Conservation (phyloP, 2,329 filamentous ascomycete species). For the Dactylellina haptotyla region DNA sequence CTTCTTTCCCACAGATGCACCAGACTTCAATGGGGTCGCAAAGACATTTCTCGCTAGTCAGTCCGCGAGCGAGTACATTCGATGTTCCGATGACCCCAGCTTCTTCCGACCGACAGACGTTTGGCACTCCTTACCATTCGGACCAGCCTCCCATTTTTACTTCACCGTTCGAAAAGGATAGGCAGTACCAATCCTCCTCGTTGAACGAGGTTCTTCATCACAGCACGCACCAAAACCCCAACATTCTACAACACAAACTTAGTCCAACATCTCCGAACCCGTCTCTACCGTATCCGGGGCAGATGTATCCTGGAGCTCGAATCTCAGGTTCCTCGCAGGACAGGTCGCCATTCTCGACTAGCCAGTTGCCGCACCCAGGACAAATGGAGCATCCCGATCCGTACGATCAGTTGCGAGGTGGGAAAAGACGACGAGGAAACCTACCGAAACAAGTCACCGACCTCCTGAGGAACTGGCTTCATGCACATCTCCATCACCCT, state of each 20-base stretch:
- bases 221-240: slow-evolving; percentile 50
- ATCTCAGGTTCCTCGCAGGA: slow-evolving; percentile 51
- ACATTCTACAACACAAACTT: slow-evolving; percentile 54
- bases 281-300: slow-evolving; percentile 54
- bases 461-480: slow-evolving; percentile 81
- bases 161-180: slow-evolving; percentile 51
- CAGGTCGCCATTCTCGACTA: slow-evolving; percentile 57
- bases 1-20: slow-evolving; percentile 50
- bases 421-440: slow-evolving; percentile 76
- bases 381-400: slow-evolving; percentile 57
- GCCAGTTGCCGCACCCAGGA: slow-evolving; percentile 51
- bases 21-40: slow-evolving; percentile 38
- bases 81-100: slow-evolving; percentile 51
- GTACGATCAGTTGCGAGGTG: slow-evolving; percentile 58
- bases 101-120: slow-evolving; percentile 49
- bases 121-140: slow-evolving; percentile 38
- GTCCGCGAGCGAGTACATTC: slow-evolving; percentile 42
- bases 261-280: slow-evolving; percentile 51
- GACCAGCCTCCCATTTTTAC: slow-evolving; percentile 49
- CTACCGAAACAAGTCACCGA: slow-evolving; percentile 90
- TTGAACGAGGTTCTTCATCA: slow-evolving; percentile 50
- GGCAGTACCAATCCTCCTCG: slow-evolving; percentile 46
- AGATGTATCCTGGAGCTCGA: slow-evolving; percentile 51
- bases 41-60: slow-evolving; percentile 50
- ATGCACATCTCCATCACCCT: slow-evolving; percentile 78